A percentile compares a stretch with the other conserved stretches of the same genome.
These are phyloP conservation scores for Phlebopus sp. DNA, from an alignment of 1,284 basidiomycete species.

Conservation along the genomic window DNA sequence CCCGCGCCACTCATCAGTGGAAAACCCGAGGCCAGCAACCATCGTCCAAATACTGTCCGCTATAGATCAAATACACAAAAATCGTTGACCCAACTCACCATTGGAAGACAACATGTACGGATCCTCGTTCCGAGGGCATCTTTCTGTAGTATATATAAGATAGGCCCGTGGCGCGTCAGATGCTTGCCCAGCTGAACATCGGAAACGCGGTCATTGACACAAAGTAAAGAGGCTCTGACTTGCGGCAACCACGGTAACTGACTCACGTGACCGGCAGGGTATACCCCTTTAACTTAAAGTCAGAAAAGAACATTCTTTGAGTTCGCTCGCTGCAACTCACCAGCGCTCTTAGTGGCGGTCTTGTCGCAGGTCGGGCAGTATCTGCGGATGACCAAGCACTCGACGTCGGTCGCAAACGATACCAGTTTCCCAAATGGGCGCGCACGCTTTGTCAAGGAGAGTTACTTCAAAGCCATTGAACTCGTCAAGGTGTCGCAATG, in stretches of 20 bases:
- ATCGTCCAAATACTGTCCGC: no score
- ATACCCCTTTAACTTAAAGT: slow-evolving; percentile 34
- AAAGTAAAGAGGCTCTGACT: slow-evolving; percentile 33
- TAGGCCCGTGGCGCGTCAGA: no score
- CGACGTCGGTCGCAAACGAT: slow-evolving; percentile 36
- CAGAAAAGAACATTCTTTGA: slow-evolving; percentile 34
- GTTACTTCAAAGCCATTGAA: slow-evolving; percentile 45
- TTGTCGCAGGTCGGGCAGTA: slow-evolving; percentile 38
- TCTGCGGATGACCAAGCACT: slow-evolving; percentile 29
- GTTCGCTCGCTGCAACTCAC: slow-evolving; percentile 29
- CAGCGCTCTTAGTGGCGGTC: slow-evolving; percentile 9
- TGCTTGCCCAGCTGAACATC: slow-evolving; percentile 44
- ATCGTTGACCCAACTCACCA: no score
- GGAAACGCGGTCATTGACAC: slow-evolving; percentile 46
- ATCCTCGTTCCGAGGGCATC: no score
- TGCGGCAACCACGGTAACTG: neutral
- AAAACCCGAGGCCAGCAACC: no score
- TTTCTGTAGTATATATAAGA: no score
- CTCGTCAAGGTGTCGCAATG: slow-evolving; percentile 37
- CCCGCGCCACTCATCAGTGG: no score
- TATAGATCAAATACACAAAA: no score
- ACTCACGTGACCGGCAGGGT: slow-evolving; percentile 22
- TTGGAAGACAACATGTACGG: no score
- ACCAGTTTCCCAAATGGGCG: slow-evolving; percentile 32
- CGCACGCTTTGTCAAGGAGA: slow-evolving; percentile 41